phyloP scores from a whole-genome alignment of 2,329 filamentous ascomycete genomes.

The Alternaria novae-zelandiae region DNA sequence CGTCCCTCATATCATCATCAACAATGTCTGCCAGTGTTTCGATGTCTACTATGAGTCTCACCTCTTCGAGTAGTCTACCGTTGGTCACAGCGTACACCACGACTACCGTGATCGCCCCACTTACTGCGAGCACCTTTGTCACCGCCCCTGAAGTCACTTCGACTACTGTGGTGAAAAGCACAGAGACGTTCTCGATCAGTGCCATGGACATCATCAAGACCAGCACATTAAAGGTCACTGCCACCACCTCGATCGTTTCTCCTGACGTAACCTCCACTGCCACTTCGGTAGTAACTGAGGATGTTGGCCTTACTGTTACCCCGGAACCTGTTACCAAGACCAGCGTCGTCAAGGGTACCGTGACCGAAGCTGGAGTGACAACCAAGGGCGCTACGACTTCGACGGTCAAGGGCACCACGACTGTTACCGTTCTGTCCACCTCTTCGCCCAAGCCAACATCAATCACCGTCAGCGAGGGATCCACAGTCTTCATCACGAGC shows the following conservation, averaged over 20 bases:
- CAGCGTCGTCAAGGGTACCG: conserved; percentile 19
- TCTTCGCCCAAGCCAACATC: conserved; percentile 34
- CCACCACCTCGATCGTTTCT: conserved; percentile 34
- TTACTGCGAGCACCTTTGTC: conserved; percentile 22
- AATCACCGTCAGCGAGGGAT: conserved; percentile 27
- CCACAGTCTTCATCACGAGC: conserved; percentile 22
- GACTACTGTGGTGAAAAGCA: conserved; percentile 22
- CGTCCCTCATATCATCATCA: conserved; percentile 14
- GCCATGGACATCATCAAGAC: conserved; percentile 20
- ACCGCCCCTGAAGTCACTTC: conserved; percentile 31
- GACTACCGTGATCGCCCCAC: conserved; percentile 21
- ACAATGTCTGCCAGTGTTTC: background rate
- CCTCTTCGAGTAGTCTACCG: conserved; percentile 7
- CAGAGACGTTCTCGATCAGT: conserved; percentile 14
- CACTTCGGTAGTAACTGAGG: conserved; percentile 32
- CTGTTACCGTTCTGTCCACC: conserved; percentile 28
- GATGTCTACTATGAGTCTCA: background rate
- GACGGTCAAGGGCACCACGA: conserved; percentile 22
- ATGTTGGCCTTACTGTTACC: conserved; percentile 26
- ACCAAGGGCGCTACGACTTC: conserved; percentile 25
- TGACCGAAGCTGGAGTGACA: conserved; percentile 15
- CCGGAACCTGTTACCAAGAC: conserved; percentile 20
- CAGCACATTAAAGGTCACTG: conserved; percentile 25
- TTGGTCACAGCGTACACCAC: conserved; percentile 24
- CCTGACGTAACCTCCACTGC: conserved; percentile 31